phyloP scores from a whole-genome alignment of 2,329 filamentous ascomycete species.

The Aspergillus sp. region DNA sequence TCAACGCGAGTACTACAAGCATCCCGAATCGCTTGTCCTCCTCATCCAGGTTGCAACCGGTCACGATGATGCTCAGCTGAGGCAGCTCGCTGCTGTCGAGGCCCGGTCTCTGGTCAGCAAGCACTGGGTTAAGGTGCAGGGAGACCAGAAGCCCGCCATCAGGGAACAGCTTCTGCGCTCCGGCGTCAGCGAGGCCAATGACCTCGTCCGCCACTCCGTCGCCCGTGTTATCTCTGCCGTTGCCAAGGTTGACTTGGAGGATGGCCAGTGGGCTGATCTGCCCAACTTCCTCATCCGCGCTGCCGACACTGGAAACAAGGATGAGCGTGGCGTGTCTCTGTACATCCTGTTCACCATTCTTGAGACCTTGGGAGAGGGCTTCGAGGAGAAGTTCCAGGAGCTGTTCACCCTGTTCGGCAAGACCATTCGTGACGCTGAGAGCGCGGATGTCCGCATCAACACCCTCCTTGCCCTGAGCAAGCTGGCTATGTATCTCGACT shows the following conservation, averaged over 20 bases:
- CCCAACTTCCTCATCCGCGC: constrained; percentile 77
- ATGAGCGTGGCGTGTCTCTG: constrained; percentile 84
- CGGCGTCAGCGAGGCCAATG: constrained; percentile 74
- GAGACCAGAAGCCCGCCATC: constrained; percentile 75
- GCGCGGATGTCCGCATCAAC: constrained; percentile 90
- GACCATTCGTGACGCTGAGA: constrained; percentile 87
- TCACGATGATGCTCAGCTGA: constrained; percentile 68
- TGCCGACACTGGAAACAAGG: constrained; percentile 69
- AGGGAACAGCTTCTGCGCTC: constrained; percentile 81
- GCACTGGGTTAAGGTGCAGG: constrained; percentile 77
- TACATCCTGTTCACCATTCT: constrained; percentile 92
- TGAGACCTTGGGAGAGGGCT: constrained; percentile 81
- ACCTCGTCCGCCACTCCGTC: constrained; percentile 78
- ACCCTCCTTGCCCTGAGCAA: constrained; percentile 88
- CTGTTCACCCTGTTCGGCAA: constrained; percentile 81
- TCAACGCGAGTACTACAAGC: constrained; percentile 89
- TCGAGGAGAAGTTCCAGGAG: constrained; percentile 75
- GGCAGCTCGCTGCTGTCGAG: constrained; percentile 91
- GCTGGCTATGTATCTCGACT: constrained; percentile 81
- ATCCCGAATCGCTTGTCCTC: constrained; percentile 78
- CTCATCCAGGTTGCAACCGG: constrained; percentile 86
- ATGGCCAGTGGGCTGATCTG: constrained; percentile 82
- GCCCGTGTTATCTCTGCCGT: constrained; percentile 86
- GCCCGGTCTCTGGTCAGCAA: constrained; percentile 76
- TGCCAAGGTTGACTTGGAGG: constrained; percentile 79